Percentiles rank a stretch among this genome's conserved stretches.
These are phyloP conservation scores for Vigna radiata DNA, from an alignment of 306 rosid species.

Conservation along the genomic window DNA sequence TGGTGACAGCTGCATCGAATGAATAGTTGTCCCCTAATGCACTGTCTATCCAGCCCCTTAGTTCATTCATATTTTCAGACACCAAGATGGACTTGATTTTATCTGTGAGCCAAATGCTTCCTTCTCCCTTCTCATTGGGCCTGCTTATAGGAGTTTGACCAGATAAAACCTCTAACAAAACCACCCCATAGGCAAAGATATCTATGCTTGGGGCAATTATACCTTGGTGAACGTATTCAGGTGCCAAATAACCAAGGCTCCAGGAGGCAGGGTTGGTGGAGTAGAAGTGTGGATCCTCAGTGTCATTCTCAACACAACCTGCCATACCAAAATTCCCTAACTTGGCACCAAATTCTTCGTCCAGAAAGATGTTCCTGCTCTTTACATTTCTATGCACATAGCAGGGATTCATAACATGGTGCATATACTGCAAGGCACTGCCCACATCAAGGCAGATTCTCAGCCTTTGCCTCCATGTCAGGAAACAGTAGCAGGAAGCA, in stretches of 20 bases:
- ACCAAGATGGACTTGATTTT: constrained; percentile 59
- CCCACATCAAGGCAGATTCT: constrained; percentile 85
- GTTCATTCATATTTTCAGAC: constrained; percentile 65
- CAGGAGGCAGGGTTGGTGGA: constrained; percentile 62
- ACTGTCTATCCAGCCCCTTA: constrained; percentile 84
- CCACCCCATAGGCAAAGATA: constrained; percentile 77
- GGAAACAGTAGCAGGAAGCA: constrained; percentile 86
- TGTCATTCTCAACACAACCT: constrained; percentile 59
- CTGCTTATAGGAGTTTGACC: constrained; percentile 68
- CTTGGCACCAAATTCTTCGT: constrained; percentile 88
- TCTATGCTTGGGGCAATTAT: constrained; percentile 68
- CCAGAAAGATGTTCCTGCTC: constrained; percentile 83
- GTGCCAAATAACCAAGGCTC: constrained; percentile 74
- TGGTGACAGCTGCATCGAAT: constrained; percentile 65
- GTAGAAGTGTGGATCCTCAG: constrained; percentile 53
- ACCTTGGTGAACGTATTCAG: constrained; percentile 76
- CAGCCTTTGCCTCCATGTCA: constrained; percentile 87
- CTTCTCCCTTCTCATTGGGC: constrained; percentile 59
- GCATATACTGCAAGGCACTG: constrained; percentile 78
- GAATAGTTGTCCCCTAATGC: constrained; percentile 74
- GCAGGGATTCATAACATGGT: constrained; percentile 73
- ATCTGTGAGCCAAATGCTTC: constrained; percentile 62
- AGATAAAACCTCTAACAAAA: constrained; percentile 72
- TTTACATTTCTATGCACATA: constrained; percentile 75
- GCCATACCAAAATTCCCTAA: constrained; percentile 83